Evolutionary conservation across 257 asterid species (phyloP), one percentile per base, ranked within the genome.

Genomic region (Cynanchum wilfordii): DNA sequence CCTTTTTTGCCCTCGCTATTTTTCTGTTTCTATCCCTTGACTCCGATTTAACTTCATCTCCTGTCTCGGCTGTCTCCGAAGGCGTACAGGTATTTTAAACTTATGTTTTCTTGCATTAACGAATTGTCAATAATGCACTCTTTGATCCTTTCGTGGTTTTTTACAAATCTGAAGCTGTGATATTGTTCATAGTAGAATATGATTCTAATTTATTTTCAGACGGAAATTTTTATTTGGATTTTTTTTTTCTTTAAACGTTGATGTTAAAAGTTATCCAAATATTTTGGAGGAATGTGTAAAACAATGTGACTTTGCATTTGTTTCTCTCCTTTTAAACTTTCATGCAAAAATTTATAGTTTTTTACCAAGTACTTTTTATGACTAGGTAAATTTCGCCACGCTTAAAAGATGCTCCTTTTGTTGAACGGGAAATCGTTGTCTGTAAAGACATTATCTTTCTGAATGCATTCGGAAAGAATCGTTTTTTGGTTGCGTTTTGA

Each of bases 11-110:
- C 27, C 81, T 89, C 33, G 98, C 96, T 3, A 83, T 89, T 33
- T 80, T 87, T 44, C 81, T 89, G 57, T 78, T 87, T 76, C 71
- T 93, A 42, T 81, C 88, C 66, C 86, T 89, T 27, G 94, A 87
- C 73, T 87, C 92, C 59, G 96, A 88, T 75, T 77, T 82, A 71
- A 68, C 80, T 1, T 74, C 87, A 6, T 44, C 80, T 25, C 87
- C 96, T 38, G 96, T 87, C 76, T 89, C 92, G 73, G 98, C 98
- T 51, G 94, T 94, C 44, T 83, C 96, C 1, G 97, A 89, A 83
- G 98, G 97, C 79, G 97, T 93, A 63, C 96, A 93, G 97, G 98
- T 81, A 63, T 74, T 49, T 1, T 25, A 8, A 60, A 51, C 29
- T 52, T 29, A 2, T 66, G 25, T 45, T 5, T 0, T 29, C 22